Conservation (phyloP, 768 basidiomycete genomes). For the Inosperma sp. region DNA sequence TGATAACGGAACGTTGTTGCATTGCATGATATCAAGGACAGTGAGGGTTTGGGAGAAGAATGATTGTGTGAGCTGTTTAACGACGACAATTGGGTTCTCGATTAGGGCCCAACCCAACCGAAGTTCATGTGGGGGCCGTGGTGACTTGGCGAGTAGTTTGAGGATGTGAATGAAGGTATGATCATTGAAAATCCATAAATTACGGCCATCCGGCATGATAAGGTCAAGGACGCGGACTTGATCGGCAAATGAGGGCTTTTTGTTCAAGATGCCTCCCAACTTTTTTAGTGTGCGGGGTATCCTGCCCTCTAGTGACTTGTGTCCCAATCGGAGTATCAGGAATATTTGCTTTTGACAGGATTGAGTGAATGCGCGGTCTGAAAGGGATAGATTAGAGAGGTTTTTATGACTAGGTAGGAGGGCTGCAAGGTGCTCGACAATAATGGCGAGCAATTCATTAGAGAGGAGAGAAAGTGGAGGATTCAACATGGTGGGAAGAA, state of each 20-base stretch:
- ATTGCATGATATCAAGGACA: neutral
- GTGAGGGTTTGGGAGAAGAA: neutral
- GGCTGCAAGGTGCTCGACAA: slow-evolving; percentile 9
- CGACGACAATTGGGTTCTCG: neutral
- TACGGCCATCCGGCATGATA: neutral
- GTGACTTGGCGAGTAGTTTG: neutral
- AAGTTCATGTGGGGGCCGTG: too few relatives aligned
- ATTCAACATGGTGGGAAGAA: slow-evolving; percentile 11
- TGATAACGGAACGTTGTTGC: neutral
- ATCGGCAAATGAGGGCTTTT: neutral
- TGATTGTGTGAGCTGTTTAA: neutral
- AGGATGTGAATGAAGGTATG: neutral
- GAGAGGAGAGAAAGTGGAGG: slow-evolving; percentile 13
- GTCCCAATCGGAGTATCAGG: too few relatives aligned
- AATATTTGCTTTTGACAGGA: too few relatives aligned
- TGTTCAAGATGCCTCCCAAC: neutral
- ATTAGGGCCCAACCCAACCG: too few relatives aligned
- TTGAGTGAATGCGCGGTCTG: slow-evolving; percentile 14
- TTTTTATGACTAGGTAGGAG: neutral
- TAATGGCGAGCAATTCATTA: slow-evolving; percentile 4
- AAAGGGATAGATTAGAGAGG: slow-evolving; percentile 8
- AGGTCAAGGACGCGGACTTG: neutral
- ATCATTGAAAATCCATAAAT: neutral
- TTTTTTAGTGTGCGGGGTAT: neutral
- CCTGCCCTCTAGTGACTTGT: too few relatives aligned